Evolutionary conservation across 495 filamentous ascomycete genomes (phyloP).

Genomic region (Filosporella fistucella): DNA sequence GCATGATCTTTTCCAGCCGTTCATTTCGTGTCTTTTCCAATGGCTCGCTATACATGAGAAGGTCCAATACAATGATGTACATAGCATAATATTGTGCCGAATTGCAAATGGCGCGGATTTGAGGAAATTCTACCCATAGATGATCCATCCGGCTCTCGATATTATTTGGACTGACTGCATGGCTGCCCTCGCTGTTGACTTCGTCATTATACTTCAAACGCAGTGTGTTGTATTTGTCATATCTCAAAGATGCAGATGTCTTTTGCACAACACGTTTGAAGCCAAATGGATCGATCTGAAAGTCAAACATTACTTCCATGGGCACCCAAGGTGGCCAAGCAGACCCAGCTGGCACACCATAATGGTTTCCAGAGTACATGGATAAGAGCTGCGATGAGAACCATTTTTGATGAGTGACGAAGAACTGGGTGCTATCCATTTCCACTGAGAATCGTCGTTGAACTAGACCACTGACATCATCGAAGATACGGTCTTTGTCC

Average conservation of each 20-base stretch:
- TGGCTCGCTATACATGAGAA: slow-evolving; percentile 92
- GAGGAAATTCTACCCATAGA: slow-evolving; percentile 93
- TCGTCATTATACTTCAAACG: slow-evolving; percentile 97
- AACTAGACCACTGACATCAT: slow-evolving; percentile 90
- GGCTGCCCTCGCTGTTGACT: slow-evolving; percentile 52
- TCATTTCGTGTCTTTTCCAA: slow-evolving; percentile 93
- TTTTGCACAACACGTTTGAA: slow-evolving; percentile 93
- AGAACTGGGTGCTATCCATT: slow-evolving; percentile 96
- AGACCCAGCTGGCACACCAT: slow-evolving; percentile 78
- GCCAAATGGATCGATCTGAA: slow-evolving; percentile 83
- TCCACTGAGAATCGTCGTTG: slow-evolving; percentile 89
- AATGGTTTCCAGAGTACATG: slow-evolving; percentile 89
- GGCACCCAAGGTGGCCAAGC: slow-evolving; percentile 98
- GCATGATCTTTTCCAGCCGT: slow-evolving; percentile 95
- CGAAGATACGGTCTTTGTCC: slow-evolving; percentile 87
- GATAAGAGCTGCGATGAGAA: slow-evolving; percentile 76
- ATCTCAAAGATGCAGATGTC: slow-evolving; percentile 88
- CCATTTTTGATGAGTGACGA: slow-evolving; percentile 88
- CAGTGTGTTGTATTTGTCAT: slow-evolving; percentile 97
- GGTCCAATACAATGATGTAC: slow-evolving; percentile 93
- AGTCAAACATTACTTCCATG: slow-evolving; percentile 97
- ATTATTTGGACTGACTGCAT: slow-evolving; percentile 40
- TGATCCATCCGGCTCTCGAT: slow-evolving; percentile 83
- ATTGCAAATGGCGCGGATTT: slow-evolving; percentile 87
- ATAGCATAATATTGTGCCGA: slow-evolving; percentile 95